Percentiles rank a stretch among this genome's conserved stretches.
Conservation (phyloP, 2,329 filamentous ascomycete species). For the Botrytis galanthina region DNA sequence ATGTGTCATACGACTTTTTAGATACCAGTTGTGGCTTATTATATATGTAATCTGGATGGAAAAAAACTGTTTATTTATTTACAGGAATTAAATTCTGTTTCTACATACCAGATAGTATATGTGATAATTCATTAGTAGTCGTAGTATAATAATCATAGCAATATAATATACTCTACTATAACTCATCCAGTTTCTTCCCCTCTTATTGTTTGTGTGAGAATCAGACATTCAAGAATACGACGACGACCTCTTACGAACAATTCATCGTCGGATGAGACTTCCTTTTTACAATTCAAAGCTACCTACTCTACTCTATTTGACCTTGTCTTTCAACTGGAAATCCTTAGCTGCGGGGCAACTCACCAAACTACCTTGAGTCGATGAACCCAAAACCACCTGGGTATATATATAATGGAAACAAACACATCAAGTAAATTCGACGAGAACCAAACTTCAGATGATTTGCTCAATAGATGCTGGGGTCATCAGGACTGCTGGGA, state of each 20-base stretch:
- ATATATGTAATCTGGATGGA: neutral
- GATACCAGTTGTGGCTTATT: neutral
- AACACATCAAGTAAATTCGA: neutral
- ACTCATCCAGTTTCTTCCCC: neutral
- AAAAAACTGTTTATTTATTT: neutral
- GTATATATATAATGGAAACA: neutral
- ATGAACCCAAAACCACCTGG: neutral
- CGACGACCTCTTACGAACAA: neutral
- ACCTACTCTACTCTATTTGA: neutral
- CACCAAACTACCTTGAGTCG: neutral
- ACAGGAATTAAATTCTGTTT: neutral
- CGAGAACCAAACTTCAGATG: neutral
- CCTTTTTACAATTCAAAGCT: neutral
- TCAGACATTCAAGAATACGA: neutral
- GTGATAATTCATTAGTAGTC: neutral
- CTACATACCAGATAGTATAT: neutral
- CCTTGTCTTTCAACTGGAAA: neutral
- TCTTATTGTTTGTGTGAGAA: neutral
- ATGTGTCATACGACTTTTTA: neutral
- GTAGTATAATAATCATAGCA: neutral
- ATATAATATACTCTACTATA: neutral
- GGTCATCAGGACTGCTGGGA: conserved; percentile 47
- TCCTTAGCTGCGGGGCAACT: neutral
- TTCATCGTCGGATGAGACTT: neutral
- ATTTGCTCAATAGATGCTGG: conserved; percentile 40